A percentile compares a stretch with the other conserved stretches of the same genome.
These are phyloP conservation scores for Angophora floribunda DNA, from an alignment of 345 rosid genomes.

Conservation along the genomic window DNA sequence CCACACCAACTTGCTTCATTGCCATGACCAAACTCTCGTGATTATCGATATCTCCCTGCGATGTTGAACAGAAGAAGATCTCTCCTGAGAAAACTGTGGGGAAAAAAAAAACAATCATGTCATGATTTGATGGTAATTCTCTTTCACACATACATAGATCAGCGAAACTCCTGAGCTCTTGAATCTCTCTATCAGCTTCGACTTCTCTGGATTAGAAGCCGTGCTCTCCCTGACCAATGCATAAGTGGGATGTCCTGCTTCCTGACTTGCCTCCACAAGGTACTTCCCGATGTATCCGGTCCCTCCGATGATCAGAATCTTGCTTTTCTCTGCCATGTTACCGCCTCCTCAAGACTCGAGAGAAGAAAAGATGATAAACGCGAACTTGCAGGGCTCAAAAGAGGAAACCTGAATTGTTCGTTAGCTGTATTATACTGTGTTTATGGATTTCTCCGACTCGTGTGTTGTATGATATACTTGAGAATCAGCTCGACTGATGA, in stretches of 20 bases:
- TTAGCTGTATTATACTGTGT: neutral
- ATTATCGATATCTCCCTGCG: slow-evolving; percentile 17
- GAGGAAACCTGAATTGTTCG: neutral
- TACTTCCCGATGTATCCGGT: neutral
- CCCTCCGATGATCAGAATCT: neutral
- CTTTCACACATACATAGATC: neutral
- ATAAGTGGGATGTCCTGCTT: neutral
- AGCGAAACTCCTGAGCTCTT: slow-evolving; percentile 14
- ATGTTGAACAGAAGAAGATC: neutral
- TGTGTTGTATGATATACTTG: neutral
- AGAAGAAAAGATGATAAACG: neutral
- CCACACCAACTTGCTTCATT: slow-evolving; percentile 18
- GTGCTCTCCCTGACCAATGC: slow-evolving; percentile 24
- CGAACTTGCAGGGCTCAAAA: neutral
- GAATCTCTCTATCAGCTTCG: slow-evolving; percentile 14
- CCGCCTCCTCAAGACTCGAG: neutral
- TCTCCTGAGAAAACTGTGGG: neutral
- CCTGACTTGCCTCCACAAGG: neutral
- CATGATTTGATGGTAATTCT: neutral
- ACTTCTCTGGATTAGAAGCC: slow-evolving; percentile 13
- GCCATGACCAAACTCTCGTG: slow-evolving; percentile 13
- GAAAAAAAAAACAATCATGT: neutral
- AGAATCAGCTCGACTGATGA: neutral
- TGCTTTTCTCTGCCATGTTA: neutral
- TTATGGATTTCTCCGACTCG: neutral